These are phyloP conservation scores for Naganishia randhawae DNA, from an alignment of 768 basidiomycete genomes.

Conservation along the genomic window DNA sequence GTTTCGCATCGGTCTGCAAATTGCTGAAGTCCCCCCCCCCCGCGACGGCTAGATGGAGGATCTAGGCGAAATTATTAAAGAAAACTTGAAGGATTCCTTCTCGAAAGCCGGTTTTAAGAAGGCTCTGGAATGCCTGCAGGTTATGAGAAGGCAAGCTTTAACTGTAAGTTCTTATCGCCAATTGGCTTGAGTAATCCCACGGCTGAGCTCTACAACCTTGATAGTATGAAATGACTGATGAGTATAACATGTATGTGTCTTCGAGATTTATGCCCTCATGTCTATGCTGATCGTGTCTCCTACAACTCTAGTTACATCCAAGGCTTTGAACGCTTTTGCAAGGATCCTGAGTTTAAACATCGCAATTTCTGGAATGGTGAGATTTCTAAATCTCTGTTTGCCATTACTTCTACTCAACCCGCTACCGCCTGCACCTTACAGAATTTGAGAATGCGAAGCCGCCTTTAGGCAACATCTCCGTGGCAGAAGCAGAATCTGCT, in stretches of 20 bases:
- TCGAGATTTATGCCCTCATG: not conserved
- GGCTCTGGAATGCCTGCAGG: slow-evolving; percentile 68
- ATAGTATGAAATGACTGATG: slow-evolving; percentile 46
- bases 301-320: slow-evolving; percentile 32
- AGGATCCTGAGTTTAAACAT: slow-evolving; percentile 41
- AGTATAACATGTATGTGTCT: slow-evolving; percentile 42
- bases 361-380: slow-evolving; percentile 47
- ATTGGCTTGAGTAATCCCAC: not conserved
- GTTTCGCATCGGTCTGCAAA: not conserved
- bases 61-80: slow-evolving; percentile 64
- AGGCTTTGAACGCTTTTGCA: slow-evolving; percentile 37
- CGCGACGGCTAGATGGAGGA: slow-evolving; percentile 55
- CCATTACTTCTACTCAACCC: not conserved
- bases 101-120: slow-evolving; percentile 64
- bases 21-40: not conserved
- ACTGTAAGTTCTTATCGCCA: slow-evolving; percentile 53
- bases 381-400: slow-evolving; percentile 17
- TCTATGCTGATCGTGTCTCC: not conserved
- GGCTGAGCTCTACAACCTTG: no score
- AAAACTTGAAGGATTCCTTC: slow-evolving; percentile 70
- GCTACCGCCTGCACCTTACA: slow-evolving; percentile 8
- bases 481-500: slow-evolving; percentile 45
- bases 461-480: slow-evolving; percentile 36
- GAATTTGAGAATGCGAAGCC: slow-evolving; percentile 41
- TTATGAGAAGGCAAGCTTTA: slow-evolving; percentile 64